phyloP scores from a whole-genome alignment of 1,284 basidiomycete genomes.

The Singerocomus rubriflavus region DNA sequence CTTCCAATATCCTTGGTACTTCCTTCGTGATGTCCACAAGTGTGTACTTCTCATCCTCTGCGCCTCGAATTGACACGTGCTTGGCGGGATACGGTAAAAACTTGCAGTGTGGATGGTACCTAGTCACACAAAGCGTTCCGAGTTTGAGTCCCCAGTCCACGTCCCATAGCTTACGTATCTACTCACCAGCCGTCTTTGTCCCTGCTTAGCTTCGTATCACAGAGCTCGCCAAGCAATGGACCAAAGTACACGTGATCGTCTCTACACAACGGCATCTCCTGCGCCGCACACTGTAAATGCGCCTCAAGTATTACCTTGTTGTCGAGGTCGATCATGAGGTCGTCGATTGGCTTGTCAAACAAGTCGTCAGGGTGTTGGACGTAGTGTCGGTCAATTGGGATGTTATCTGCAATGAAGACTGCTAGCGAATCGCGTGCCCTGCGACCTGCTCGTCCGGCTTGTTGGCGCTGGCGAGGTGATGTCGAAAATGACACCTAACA shows the following conservation, averaged over 20 bases:
- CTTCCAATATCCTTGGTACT: constrained; percentile 64
- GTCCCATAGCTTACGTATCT: not conserved
- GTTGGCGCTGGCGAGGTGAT: constrained; percentile 60
- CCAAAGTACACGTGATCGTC: constrained; percentile 79
- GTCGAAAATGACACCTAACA: not conserved
- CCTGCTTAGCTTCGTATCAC: constrained; percentile 50
- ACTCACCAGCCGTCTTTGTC: constrained; percentile 72
- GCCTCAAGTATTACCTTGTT: constrained; percentile 79
- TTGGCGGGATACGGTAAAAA: constrained; percentile 75
- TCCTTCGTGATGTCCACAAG: constrained; percentile 65
- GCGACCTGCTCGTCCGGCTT: constrained; percentile 86
- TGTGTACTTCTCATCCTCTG: constrained; percentile 75
- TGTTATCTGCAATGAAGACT: constrained; percentile 70
- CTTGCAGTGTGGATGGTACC: constrained; percentile 80
- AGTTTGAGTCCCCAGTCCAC: not conserved
- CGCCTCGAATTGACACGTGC: constrained; percentile 74
- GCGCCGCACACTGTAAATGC: constrained; percentile 85
- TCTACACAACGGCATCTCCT: constrained; percentile 77
- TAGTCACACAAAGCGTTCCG: constrained; percentile 24
- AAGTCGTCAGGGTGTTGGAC: constrained; percentile 69
- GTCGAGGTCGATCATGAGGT: constrained; percentile 71
- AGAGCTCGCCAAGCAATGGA: constrained; percentile 51
- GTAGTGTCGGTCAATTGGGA: constrained; percentile 80
- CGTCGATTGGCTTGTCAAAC: constrained; percentile 59
- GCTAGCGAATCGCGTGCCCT: constrained; percentile 81